Percentiles rank a stretch among this genome's conserved stretches.
Conservation (phyloP, 148 eudicot genomes). For the Cornus suecica region DNA sequence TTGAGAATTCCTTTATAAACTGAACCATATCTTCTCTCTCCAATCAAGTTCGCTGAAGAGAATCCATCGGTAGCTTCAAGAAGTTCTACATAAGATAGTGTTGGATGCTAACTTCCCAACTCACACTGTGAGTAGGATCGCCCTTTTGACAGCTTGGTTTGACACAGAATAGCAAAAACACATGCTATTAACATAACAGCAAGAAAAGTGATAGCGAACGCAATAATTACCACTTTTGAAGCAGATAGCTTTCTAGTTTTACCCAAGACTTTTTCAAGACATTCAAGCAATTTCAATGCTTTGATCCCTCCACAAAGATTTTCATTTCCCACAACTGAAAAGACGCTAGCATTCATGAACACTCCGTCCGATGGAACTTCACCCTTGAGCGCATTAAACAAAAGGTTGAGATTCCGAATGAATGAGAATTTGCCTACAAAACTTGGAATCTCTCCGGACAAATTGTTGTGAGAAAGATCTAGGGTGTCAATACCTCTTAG, state of each 20-base stretch:
- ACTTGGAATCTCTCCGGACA: conserved; percentile 17
- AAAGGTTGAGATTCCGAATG: conserved; percentile 6
- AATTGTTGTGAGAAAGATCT: conserved; percentile 17
- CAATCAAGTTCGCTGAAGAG: conserved; percentile 7
- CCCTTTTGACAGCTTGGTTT: not conserved
- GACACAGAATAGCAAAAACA: not conserved
- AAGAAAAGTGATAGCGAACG: no score
- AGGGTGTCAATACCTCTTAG: conserved; percentile 8
- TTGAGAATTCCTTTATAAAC: conserved; percentile 7
- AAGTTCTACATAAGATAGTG: conserved; percentile 14
- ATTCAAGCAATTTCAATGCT: conserved; percentile 6
- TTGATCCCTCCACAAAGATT: conserved; percentile 23
- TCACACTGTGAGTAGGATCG: not conserved
- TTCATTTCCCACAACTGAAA: conserved; percentile 16
- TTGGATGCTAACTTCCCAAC: not conserved
- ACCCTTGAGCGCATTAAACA: conserved; percentile 17
- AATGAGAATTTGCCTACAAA: not conserved
- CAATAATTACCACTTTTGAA: not conserved
- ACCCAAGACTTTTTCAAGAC: not conserved
- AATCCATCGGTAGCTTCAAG: conserved; percentile 11
- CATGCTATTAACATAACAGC: not conserved
- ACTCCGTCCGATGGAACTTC: conserved; percentile 18
- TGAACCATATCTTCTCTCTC: conserved; percentile 6
- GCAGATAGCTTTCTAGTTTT: not conserved
- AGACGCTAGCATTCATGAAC: not conserved